Evolutionary conservation across 345 rosid genomes (phyloP), one percentile per base, ranked within the genome.

Genomic region (Bruguiera gymnorhiza): DNA sequence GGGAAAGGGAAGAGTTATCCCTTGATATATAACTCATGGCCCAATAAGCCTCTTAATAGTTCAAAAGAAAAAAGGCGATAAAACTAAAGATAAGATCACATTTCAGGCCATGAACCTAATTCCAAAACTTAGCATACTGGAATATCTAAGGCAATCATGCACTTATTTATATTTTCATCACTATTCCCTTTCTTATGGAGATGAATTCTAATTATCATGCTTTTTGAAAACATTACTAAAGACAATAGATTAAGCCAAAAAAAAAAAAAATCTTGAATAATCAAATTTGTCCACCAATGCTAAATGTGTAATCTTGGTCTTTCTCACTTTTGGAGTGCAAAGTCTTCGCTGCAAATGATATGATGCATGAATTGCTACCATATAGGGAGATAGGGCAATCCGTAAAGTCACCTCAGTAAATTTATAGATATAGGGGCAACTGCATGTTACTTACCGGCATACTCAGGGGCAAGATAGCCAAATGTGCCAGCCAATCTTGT

Each of bases 401-500:
- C 5, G 27, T 39, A 36, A 37, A 8, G 8, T 34, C 37, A 34
- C 37, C 7, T 34, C 10, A 34, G 37, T 34, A 34, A 34, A 34
- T 34, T 34, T 7, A 37, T 5, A 21, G 13, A 15, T 39, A 39
- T 20, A 51, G 4, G 19, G 37, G 37, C 37, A 34, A 34, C 37
- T 7, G 23, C 6, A 19, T 67, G 18, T 55, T 37, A 39, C 46
- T 64, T 75, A 70, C 74, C 74, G 23, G 78, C 79, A 75, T 70
- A 75, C 67, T 75, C 74, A 30, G 79, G 79, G 29, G 79, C 79
- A 60, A 75, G 75, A 54, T 75, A 75, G 48, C 79, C 79, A 65
- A 75, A 70, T 16, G 79, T 75, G 39, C 79, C 79, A 0, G 75
- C 79, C 36, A 70, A 11, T 60, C 71, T 31, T 37, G 79, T 75